Conservation (phyloP, 495 filamentous ascomycete genomes). For the Amorphotheca resinae region DNA sequence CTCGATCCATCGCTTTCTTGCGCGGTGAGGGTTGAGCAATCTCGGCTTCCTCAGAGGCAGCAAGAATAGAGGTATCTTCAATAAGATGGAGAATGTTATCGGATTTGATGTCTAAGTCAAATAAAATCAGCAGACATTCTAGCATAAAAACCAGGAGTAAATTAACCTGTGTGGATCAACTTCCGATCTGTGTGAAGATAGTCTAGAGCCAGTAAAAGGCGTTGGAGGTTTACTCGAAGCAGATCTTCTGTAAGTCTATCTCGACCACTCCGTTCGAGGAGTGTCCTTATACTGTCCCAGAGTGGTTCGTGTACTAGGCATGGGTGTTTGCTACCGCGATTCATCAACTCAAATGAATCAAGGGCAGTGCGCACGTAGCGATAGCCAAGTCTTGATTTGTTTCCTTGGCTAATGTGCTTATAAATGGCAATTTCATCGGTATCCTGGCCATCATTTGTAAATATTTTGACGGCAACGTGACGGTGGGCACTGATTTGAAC, state of each 20-base stretch:
- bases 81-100: conserved; percentile 17
- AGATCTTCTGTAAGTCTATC: conserved; percentile 19
- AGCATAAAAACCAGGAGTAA: background rate
- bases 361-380: conserved; percentile 22
- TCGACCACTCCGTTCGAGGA: conserved; percentile 1
- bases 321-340: conserved; percentile 9
- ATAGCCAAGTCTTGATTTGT: conserved; percentile 15
- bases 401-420: conserved; percentile 17
- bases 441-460: conserved; percentile 11
- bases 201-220: conserved; percentile 21
- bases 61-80: conserved; percentile 10
- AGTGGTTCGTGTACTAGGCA: conserved; percentile 12
- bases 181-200: conserved; percentile 23
- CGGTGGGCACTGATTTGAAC: conserved; percentile 1
- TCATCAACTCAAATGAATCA: conserved; percentile 18
- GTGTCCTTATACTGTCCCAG: conserved; percentile 7
- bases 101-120: conserved; percentile 14
- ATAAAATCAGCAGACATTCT: background rate
- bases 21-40: conserved; percentile 9
- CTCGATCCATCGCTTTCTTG: conserved; percentile 5
- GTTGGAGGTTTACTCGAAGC: conserved; percentile 18
- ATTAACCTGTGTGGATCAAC: conserved; percentile 20
- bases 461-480: conserved; percentile 13
- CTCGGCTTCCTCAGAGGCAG: conserved; percentile 9
- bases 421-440: conserved; percentile 21